Base-by-base conservation (phyloP, 2,329 filamentous ascomycete species). In the Calcarisporium arbuscula region DNA sequence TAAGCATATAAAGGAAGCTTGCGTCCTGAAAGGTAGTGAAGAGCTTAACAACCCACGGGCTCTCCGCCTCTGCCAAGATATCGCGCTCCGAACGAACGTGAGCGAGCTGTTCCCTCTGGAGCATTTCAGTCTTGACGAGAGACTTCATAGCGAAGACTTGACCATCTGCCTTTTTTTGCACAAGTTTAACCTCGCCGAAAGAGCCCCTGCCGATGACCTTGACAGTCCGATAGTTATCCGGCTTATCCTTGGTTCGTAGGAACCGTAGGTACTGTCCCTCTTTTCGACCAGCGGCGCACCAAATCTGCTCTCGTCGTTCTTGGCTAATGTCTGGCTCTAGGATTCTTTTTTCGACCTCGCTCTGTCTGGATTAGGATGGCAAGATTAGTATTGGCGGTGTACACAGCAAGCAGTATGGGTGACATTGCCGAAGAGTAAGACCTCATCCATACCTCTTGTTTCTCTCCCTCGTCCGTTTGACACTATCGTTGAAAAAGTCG, bases 191-290 rank as follows among this genome's bases (percentile, higher is more conserved):
- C 63, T 98, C 92, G 58, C 92, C 92, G 54, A 98, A 98, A 11
- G 92, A 92, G 62, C 92, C 92, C 72, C 98, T 98, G 55, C 92
- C 92, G 50, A 98, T 98, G 49, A 96, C 89, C 72, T 96, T 96
- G 62, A 96, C 74, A 2, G 90, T 96, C 45, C 80, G 79, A 70
- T 96, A 98, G 67, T 96, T 96, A 48, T 90, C 81, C 9, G 90
- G 88, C 61, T 82, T 83, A 58, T 96, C 89, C 61, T 87, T 90
- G 38, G 90, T 95, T 38, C 90, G 81, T 52, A 96, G 69, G 69
- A 96, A 95, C 25, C 90, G 86, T 44, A 98, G 70, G 61, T 95
- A 96, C 52, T 88, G 85, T 32, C 85, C 87, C 61, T 96, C 90
- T 51, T 89, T 87, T 52, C 85, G 83, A 36, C 88, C 85, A 46